Percentiles rank a stretch among this genome's conserved stretches.
Evolutionary conservation across 164 flowering plant species (phyloP).

Genomic region (Pachysandra terminalis): DNA sequence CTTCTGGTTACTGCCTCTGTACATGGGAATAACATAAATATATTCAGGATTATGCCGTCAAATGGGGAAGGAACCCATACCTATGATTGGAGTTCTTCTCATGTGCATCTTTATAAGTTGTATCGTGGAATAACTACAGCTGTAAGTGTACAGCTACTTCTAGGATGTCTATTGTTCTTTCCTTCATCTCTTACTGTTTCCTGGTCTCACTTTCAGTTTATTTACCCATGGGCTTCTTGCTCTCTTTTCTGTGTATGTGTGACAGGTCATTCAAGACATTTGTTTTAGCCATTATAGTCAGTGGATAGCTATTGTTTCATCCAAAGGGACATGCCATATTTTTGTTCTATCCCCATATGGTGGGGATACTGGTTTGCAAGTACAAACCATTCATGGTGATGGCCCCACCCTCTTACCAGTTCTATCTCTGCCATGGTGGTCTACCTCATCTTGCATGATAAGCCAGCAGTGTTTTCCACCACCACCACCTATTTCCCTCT

Average conservation of each 20-base stretch:
- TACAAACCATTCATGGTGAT: conserved; percentile 42
- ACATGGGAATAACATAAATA: conserved; percentile 90
- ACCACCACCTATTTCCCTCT: conserved; percentile 62
- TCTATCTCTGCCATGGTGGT: conserved; percentile 89
- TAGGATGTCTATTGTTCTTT: conserved; percentile 1
- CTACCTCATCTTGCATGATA: conserved; percentile 45
- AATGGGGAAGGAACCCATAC: conserved; percentile 44
- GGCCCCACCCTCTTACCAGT: conserved; percentile 50
- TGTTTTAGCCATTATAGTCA: conserved; percentile 89
- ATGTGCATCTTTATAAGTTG: conserved; percentile 93
- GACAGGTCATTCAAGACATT: conserved; percentile 96
- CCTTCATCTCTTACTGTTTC: conserved; percentile 4
- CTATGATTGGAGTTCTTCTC: conserved; percentile 79
- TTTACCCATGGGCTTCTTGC: background rate
- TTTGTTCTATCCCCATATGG: conserved; percentile 90
- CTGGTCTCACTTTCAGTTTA: conserved; percentile 1
- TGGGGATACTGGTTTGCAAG: conserved; percentile 74
- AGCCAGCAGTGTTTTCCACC: conserved; percentile 56
- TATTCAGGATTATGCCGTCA: conserved; percentile 86
- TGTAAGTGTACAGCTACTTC: conserved; percentile 39
- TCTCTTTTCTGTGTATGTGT: conserved; percentile 8
- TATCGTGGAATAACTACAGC: conserved; percentile 95
- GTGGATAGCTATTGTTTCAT: conserved; percentile 86
- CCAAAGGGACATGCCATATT: conserved; percentile 91
- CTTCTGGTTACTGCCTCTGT: conserved; percentile 90